phyloP scores from a whole-genome alignment of 805 yeast species.

The Yamadazyma kitorensis region DNA sequence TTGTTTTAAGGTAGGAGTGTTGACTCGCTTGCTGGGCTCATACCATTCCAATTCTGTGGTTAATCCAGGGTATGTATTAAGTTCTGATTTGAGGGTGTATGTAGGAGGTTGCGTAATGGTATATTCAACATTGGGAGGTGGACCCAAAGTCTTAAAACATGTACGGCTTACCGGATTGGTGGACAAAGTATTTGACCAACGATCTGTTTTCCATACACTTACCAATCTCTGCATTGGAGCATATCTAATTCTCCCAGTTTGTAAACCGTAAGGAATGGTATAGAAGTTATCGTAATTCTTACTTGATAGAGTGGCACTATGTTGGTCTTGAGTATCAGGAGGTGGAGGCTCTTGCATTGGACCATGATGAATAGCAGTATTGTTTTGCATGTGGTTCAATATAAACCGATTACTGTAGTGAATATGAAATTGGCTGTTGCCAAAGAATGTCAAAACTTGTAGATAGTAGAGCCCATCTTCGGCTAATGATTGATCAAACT shows the following conservation, averaged over 20 bases:
- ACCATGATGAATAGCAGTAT: constrained; percentile 7
- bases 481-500: neutral
- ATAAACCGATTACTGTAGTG: constrained; percentile 13
- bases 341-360: constrained; percentile 9
- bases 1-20: constrained; percentile 3
- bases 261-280: constrained; percentile 13
- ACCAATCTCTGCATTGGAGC: constrained; percentile 15
- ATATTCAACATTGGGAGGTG: constrained; percentile 10
- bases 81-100: constrained; percentile 7
- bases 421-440: constrained; percentile 4
- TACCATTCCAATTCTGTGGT: constrained; percentile 2
- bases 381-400: constrained; percentile 5
- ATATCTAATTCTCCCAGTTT: constrained; percentile 12
- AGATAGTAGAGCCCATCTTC: constrained; percentile 13
- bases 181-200: constrained; percentile 5
- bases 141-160: constrained; percentile 2
- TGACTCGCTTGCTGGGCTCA: constrained; percentile 6
- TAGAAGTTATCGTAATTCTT: constrained; percentile 5
- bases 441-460: constrained; percentile 10
- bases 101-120: constrained; percentile 15
- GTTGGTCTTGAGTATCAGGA: constrained; percentile 2
- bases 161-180: neutral
- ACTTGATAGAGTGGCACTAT: neutral
- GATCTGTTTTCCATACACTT: constrained; percentile 3
- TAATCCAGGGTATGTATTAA: constrained; percentile 7